phyloP scores from a whole-genome alignment of 441 rosid genomes.

The Populus trichocarpa region DNA sequence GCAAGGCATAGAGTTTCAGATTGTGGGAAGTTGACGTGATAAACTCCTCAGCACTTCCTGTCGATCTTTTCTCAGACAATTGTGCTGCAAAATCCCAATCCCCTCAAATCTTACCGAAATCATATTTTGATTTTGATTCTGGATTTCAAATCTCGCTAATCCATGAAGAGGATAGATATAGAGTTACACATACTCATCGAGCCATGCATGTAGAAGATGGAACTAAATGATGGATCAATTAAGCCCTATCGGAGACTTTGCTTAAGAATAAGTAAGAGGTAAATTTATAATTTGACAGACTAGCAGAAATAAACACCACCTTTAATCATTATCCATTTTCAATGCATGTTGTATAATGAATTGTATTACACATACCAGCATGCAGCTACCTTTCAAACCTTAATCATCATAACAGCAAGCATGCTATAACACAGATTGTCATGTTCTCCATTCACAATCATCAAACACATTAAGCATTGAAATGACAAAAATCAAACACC shows the following conservation, averaged over 20 bases:
- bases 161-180: neutral
- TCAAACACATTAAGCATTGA: neutral
- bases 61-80: neutral
- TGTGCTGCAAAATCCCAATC: neutral
- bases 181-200: too few relatives aligned
- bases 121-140: neutral
- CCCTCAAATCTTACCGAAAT: neutral
- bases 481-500: neutral
- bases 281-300: neutral
- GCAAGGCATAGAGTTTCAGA: neutral
- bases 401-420: neutral
- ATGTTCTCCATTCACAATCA: neutral
- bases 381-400: neutral
- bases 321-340: neutral
- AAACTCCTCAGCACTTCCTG: neutral
- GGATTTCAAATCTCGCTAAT: neutral
- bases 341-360: neutral
- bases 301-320: neutral
- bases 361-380: neutral
- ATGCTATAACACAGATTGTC: neutral
- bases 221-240: neutral
- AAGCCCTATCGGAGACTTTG: neutral
- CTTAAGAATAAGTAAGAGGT: neutral
- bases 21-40: neutral
- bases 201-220: neutral